These are phyloP conservation scores for Aegle marmelos DNA, from an alignment of 345 rosid genomes.

Conservation along the genomic window DNA sequence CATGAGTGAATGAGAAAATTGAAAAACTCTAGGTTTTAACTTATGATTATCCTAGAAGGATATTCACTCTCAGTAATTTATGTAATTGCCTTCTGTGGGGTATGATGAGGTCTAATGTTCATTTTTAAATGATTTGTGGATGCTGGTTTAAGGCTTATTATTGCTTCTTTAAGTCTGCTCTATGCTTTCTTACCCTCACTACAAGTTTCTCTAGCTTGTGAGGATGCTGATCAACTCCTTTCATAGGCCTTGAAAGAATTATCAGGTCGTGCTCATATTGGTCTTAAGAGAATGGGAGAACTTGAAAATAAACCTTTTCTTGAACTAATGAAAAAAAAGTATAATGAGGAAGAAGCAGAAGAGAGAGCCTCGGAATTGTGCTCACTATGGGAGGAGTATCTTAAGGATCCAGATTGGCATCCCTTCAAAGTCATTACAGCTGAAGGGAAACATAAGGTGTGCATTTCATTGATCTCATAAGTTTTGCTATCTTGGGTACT, in stretches of 20 bases:
- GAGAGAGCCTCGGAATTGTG: slow-evolving; percentile 69
- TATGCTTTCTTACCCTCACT: not conserved
- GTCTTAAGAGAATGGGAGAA: slow-evolving; percentile 96
- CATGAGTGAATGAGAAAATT: not conserved
- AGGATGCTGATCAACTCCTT: slow-evolving; percentile 16
- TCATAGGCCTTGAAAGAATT: slow-evolving; percentile 62
- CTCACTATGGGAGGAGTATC: slow-evolving; percentile 92
- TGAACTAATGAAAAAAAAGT: slow-evolving; percentile 74
- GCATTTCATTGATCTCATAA: slow-evolving; percentile 12
- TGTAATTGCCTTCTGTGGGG: not conserved
- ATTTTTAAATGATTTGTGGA: not conserved
- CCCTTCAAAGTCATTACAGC: slow-evolving; percentile 61
- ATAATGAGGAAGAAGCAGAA: slow-evolving; percentile 65
- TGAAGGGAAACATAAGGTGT: slow-evolving; percentile 66
- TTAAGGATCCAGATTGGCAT: slow-evolving; percentile 95
- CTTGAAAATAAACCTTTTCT: slow-evolving; percentile 73
- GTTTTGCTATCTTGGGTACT: too few species aligned
- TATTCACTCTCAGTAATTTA: not conserved
- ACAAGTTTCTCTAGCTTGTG: slow-evolving; percentile 6
- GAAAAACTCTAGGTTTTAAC: not conserved
- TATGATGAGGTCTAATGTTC: not conserved
- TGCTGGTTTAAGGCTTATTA: not conserved
- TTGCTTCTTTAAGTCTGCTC: slow-evolving; percentile 3
- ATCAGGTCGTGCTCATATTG: slow-evolving; percentile 43
- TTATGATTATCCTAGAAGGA: not conserved